Evolutionary conservation across 768 basidiomycete genomes (phyloP), one percentile per base, ranked within the genome.

Genomic region (Pleurotus platypus): DNA sequence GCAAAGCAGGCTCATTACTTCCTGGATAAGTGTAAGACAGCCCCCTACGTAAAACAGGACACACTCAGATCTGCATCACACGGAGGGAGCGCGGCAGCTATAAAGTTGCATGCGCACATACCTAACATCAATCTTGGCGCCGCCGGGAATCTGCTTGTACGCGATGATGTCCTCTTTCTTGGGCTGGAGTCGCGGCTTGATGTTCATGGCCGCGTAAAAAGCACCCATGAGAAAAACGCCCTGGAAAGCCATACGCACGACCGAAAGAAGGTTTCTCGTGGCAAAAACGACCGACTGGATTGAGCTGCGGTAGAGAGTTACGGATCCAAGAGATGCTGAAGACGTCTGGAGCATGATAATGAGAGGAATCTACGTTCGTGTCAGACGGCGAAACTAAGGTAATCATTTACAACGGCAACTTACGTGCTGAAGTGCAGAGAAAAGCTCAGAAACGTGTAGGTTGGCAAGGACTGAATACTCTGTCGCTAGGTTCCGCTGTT

Each of bases 211-310:
- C 46, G 90, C 90, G 63, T 83, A 85, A 66, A 92, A 94, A 5
- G 92, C 91, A 48, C 87, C 88, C 84, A 94, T 87, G 58, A 92
- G 75, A 72, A 95, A 94, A 49, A 94, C 79, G 30, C 85, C 83
- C 69, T 95, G 92, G 63, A 88, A 92, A n/a, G 85, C 84, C 84
- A 87, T 85, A 57, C 82, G 83, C 22, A 78, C 67, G 4, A 85
- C 89, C 42, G 82, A 80, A 27, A 86, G 66, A 60, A 93, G 66
- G 63, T 82, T 82, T 51, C 84, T 76, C 57, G 82, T 76, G 9
- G 89, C 84, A 64, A 81, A 81, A 9, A 92, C 76, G 43, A 92
- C 77, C 22, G 85, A 81, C 57, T 88, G 86, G 20, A 92, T 81
- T 5, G 91, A 89, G 60, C 78, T 85, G 60, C 90, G 87, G 67